phyloP scores from a whole-genome alignment of 371 early-diverging fungal genomes.

The Rhizopus stolonifer region DNA sequence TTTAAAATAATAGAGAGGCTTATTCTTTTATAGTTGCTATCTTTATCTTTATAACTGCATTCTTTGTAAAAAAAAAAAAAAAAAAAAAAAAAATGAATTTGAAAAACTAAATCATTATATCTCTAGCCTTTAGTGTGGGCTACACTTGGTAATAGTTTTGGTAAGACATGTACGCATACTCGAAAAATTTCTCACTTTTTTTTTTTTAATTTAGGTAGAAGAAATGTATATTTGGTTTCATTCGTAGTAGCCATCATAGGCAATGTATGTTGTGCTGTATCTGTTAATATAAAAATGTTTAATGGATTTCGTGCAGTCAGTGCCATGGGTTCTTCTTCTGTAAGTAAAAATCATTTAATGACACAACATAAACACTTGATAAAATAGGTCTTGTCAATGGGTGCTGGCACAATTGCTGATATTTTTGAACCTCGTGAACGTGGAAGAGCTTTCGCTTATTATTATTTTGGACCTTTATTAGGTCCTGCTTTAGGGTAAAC shows the following conservation, averaged over 20 bases:
- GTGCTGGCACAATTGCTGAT: slow-evolving; percentile 48
- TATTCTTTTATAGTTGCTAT: slow-evolving; percentile 24
- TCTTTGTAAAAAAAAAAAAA: slow-evolving; percentile 26
- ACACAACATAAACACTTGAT: slow-evolving; percentile 1
- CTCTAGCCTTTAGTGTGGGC: slow-evolving; percentile 41
- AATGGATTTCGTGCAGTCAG: slow-evolving; percentile 39
- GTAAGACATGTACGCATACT: slow-evolving; percentile 7
- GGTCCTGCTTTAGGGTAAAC: slow-evolving; percentile 40
- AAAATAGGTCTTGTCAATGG: slow-evolving; percentile 40
- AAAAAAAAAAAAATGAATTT: not conserved
- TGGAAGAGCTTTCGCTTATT: slow-evolving; percentile 40
- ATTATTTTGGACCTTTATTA: slow-evolving; percentile 38
- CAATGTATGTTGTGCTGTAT: slow-evolving; percentile 35
- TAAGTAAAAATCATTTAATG: slow-evolving; percentile 8
- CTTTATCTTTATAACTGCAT: slow-evolving; percentile 32
- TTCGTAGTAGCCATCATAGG: slow-evolving; percentile 33
- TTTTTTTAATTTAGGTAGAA: slow-evolving; percentile 27
- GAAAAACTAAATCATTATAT: not conserved
- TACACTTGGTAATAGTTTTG: slow-evolving; percentile 32
- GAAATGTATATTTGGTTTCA: slow-evolving; percentile 39
- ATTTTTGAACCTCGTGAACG: slow-evolving; percentile 40
- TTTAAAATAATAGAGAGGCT: no score
- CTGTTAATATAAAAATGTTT: slow-evolving; percentile 42
- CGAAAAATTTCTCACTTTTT: not conserved
- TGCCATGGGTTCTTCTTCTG: slow-evolving; percentile 41